Base-by-base conservation (phyloP, 495 filamentous ascomycete genomes). In the Xylaria curta region DNA sequence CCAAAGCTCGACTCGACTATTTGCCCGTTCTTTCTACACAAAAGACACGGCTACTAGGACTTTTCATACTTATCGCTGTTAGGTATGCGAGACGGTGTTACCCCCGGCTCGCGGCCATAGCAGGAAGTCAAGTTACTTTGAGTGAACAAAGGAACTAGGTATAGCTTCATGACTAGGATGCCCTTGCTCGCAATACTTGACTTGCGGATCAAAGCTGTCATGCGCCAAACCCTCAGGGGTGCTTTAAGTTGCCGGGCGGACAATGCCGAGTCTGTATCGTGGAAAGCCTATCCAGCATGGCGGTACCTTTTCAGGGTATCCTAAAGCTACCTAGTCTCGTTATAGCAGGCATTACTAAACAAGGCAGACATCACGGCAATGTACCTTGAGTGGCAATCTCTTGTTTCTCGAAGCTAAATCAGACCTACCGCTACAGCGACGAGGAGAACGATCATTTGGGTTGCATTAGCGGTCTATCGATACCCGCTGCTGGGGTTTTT, bases 101-200 rank as follows among this genome's bases (percentile, higher is more conserved):
- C 12, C 12, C 1, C 65, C 3, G 21, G 31, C 49, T 67, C 31
- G 49, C 19, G 38, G 46, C 15, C n/a, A 36, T 28, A 56, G 26
- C 44, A 56, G 6, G 33, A 56, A 21, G 63, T 66, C 63, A 66
- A 66, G 19, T 17, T 53, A 66, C 63, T n/a, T 44, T 1, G 12
- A 44, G 36, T 42, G 49, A 42, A 56, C 49, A 54, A 67, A n/a
- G 13, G 10, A 26, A 3, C 65, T 31, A 44, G n/a, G 65, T 67
- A 54, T 47, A 56, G 28, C 21, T 6, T 17, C 13, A 17, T 31
- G 8, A 33, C 62, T 4, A 28, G 28, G 44, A 33, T 65, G 21
- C 40, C 40, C 21, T 44, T 44, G 60, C 6, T 8, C 33, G 2
- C 19, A 4, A 19, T 38, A 61, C 58, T 36, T 61, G 17, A 12